phyloP scores from a whole-genome alignment of 2,329 filamentous ascomycete genomes.

The Grosmannia penicillata region DNA sequence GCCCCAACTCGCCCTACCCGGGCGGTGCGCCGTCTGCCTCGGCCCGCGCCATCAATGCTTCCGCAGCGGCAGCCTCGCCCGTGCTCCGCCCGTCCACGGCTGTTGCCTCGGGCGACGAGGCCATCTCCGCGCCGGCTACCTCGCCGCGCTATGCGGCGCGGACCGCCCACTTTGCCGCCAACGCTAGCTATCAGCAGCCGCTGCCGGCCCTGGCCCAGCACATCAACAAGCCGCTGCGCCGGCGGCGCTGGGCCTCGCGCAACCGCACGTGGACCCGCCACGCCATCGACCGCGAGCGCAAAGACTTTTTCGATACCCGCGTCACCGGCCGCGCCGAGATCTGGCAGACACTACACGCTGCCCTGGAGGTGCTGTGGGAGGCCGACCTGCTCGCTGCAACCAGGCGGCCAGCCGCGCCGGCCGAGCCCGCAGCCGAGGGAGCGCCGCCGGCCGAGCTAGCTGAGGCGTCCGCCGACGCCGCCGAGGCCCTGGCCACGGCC shows the following conservation, averaged over 20 bases:
- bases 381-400: slow-evolving; percentile 14
- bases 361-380: slow-evolving; percentile 52
- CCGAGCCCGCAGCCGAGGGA: slow-evolving; percentile 14
- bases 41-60: slow-evolving; percentile 36
- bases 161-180: neutral
- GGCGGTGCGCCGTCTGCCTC: slow-evolving; percentile 31
- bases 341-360: slow-evolving; percentile 61
- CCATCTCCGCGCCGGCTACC: neutral
- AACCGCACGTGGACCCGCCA: slow-evolving; percentile 54
- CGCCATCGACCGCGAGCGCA: slow-evolving; percentile 54
- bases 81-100: neutral
- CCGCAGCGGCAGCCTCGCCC: slow-evolving; percentile 15
- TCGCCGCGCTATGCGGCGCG: neutral
- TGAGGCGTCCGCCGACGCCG: slow-evolving; percentile 17
- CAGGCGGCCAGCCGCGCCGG: slow-evolving; percentile 15
- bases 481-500: slow-evolving; percentile 44
- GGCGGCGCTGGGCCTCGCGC: slow-evolving; percentile 50
- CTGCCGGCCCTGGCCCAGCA: slow-evolving; percentile 40
- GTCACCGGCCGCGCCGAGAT: slow-evolving; percentile 65
- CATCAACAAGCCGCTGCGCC: slow-evolving; percentile 54
- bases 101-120: neutral
- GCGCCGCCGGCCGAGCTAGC: slow-evolving; percentile 14
- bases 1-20: slow-evolving; percentile 38
- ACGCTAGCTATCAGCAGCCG: slow-evolving; percentile 14
- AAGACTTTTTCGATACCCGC: slow-evolving; percentile 80